phyloP scores from a whole-genome alignment of 768 basidiomycete genomes.

The Gloeostereum incarnatum region DNA sequence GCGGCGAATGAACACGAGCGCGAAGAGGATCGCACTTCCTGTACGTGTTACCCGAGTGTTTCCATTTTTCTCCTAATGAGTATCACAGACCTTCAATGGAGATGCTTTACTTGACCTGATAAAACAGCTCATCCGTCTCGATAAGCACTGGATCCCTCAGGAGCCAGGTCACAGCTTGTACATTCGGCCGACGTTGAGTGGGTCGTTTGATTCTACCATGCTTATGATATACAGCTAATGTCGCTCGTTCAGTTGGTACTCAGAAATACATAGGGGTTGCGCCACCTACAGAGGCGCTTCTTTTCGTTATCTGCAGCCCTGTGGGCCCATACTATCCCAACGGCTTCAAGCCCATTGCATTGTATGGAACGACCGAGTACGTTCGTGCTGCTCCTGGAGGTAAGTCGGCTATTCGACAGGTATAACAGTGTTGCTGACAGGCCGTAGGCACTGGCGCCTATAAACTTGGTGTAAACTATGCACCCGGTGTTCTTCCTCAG shows the following conservation, averaged over 20 bases:
- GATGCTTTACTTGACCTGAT: slow-evolving; percentile 69
- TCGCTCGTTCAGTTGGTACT: slow-evolving; percentile 60
- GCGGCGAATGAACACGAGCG: slow-evolving; percentile 88
- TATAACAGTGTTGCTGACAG: slow-evolving; percentile 4
- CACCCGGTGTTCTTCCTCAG: slow-evolving; percentile 81
- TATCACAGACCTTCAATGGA: slow-evolving; percentile 62
- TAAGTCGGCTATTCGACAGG: slow-evolving; percentile 16
- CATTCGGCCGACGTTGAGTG: slow-evolving; percentile 74
- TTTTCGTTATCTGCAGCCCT: slow-evolving; percentile 79
- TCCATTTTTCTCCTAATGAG: slow-evolving; percentile 2
- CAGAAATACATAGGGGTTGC: slow-evolving; percentile 60
- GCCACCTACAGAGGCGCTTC: slow-evolving; percentile 70
- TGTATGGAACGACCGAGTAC: slow-evolving; percentile 77
- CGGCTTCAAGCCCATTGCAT: slow-evolving; percentile 87
- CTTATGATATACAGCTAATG: no score
- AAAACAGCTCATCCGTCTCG: slow-evolving; percentile 76
- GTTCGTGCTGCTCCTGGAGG: slow-evolving; percentile 85
- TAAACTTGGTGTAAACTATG: slow-evolving; percentile 87
- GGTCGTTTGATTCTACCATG: slow-evolving; percentile 3
- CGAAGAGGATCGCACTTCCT: slow-evolving; percentile 67
- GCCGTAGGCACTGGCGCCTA: slow-evolving; percentile 68
- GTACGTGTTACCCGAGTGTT: slow-evolving; percentile 30
- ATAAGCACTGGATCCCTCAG: slow-evolving; percentile 87
- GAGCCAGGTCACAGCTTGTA: slow-evolving; percentile 87
- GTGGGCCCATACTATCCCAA: slow-evolving; percentile 82